Conservation (phyloP, 352 stramenopile genomes). For the Globisporangium spinosum region DNA sequence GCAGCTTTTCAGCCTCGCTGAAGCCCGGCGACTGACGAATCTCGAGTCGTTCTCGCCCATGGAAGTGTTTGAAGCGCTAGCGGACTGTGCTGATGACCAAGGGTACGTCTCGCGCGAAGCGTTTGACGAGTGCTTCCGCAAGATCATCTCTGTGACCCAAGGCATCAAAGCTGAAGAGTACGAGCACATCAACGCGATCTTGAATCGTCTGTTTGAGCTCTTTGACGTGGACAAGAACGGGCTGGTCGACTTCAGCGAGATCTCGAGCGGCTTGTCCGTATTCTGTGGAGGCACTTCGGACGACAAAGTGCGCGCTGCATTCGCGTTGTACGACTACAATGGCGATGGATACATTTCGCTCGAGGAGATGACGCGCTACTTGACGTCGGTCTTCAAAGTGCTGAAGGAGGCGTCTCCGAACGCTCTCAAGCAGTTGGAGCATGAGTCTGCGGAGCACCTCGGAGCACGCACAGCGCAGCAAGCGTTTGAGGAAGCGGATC, state of each 20-base stretch:
- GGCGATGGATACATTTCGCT: conserved; percentile 80
- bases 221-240: conserved; percentile 88
- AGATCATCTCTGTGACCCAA: conserved; percentile 57
- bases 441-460: conserved; percentile 58
- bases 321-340: conserved; percentile 85
- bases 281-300: conserved; percentile 80
- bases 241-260: conserved; percentile 83
- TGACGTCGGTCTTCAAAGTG: conserved; percentile 84
- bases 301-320: conserved; percentile 70
- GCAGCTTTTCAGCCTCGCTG: conserved; percentile 70
- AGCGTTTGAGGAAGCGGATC: conserved; percentile 71
- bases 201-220: conserved; percentile 75
- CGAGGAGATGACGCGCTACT: conserved; percentile 82
- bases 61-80: conserved; percentile 76
- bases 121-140: conserved; percentile 79
- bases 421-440: conserved; percentile 39
- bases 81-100: conserved; percentile 64
- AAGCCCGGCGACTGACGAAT: conserved; percentile 73
- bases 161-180: conserved; percentile 47
- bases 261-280: conserved; percentile 79
- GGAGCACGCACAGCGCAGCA: conserved; percentile 60
- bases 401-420: conserved; percentile 70
- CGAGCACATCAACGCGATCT: conserved; percentile 64
- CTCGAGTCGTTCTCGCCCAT: conserved; percentile 67
- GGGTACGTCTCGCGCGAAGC: conserved; percentile 65